Evolutionary conservation across 2,329 filamentous ascomycete genomes (phyloP), one percentile per base, ranked within the genome.

Genomic region (Colletotrichum caudatum): DNA sequence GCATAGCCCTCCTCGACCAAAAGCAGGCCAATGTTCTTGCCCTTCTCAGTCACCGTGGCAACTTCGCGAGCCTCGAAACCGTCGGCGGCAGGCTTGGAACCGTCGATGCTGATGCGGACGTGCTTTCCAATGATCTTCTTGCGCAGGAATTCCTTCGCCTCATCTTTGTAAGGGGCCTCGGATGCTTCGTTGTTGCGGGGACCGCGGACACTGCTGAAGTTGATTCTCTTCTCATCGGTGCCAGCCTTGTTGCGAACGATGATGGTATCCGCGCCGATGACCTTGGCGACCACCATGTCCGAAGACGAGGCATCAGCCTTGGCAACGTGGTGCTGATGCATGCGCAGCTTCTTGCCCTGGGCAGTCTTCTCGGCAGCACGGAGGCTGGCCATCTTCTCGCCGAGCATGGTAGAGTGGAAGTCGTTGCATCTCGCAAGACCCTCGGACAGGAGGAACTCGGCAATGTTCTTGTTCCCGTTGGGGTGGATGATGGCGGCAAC

Each of bases 111-210:
- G 68, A 98, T 90, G 80, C 92, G 93, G 75, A 98, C 94, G 75
- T 97, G 94, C 86, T 99, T 99, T 73, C 95, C 96, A 78, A 99
- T 99, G 41, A 98, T 82, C 81, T 92, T 94, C 87, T 97, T 97
- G 66, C 96, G 91, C 74, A 98, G 82, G 79, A 95, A 98, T 80
- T 99, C 96, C 85, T 99, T 99, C 41, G 96, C 95, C 79, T 98
- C 95, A 16, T 96, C 93, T 75, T 91, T 89, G 85, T 95, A 99
- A 0, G 94, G 94, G 51, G 93, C 89, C 82, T 98, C 95, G 69
- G 94, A 92, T 26, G 93, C 89, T 80, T 98, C 95, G 59, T 91
- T 92, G 3, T 93, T 89, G 78, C 97, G 95, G n/a, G 96, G 96
- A 69, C 96, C 95, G 73, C 96, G 92, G 71, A 98, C 89, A 80